These are phyloP conservation scores for Ceratobasidium papillatum DNA, from an alignment of 1,284 basidiomycete genomes.

Conservation along the genomic window DNA sequence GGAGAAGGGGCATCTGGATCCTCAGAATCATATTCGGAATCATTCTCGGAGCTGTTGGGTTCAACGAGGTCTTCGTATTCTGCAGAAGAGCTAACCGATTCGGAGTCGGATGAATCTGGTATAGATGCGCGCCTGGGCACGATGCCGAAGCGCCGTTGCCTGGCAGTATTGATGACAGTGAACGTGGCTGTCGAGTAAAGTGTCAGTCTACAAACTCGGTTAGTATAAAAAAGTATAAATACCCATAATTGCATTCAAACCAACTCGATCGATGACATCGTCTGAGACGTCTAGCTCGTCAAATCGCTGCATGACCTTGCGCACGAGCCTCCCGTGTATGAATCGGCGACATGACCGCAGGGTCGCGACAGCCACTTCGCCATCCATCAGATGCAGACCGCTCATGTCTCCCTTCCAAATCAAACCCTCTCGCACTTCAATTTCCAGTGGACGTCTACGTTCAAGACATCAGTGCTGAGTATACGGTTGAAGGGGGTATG, in stretches of 20 bases:
- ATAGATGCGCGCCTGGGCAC: constrained; percentile 26
- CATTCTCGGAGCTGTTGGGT: constrained; percentile 36
- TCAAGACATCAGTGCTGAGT: not conserved
- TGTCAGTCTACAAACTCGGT: not conserved
- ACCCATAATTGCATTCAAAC: constrained; percentile 38
- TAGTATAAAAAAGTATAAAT: not conserved
- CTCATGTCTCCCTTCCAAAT: constrained; percentile 38
- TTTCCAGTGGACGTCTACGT: constrained; percentile 34
- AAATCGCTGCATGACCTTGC: constrained; percentile 36
- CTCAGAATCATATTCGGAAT: constrained; percentile 34
- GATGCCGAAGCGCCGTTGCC: constrained; percentile 38
- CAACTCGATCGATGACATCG: constrained; percentile 33
- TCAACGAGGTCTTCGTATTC: constrained; percentile 36
- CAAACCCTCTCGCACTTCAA: constrained; percentile 27
- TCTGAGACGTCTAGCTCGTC: constrained; percentile 39
- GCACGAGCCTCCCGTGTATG: constrained; percentile 39
- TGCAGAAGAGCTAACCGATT: constrained; percentile 31
- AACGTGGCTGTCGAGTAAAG: constrained; percentile 27
- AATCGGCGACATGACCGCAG: constrained; percentile 35
- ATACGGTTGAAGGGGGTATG: not conserved
- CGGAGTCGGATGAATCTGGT: constrained; percentile 38
- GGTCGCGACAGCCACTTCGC: constrained; percentile 26
- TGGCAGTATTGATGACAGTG: constrained; percentile 36
- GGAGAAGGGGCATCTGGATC: constrained; percentile 41
- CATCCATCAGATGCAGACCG: constrained; percentile 38